Evolutionary conservation across 2,329 filamentous ascomycete genomes (phyloP).

Genomic region (Colletotrichum cereale): DNA sequence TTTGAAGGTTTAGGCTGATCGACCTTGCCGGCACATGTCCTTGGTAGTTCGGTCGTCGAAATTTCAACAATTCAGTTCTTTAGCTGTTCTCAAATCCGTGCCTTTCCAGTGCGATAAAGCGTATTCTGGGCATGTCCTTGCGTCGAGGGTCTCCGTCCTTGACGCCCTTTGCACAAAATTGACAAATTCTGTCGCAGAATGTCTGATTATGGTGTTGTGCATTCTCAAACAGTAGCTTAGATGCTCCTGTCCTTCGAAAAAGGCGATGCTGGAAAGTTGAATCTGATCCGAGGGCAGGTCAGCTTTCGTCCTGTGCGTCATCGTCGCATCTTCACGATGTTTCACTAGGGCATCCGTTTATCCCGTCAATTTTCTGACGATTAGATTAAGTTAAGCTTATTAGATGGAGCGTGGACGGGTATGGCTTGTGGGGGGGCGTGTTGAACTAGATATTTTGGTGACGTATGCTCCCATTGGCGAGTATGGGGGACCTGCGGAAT

Average conservation of each 20-base stretch:
- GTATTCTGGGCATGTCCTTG: too few relatives aligned
- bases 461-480: neutral
- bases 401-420: neutral
- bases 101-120: too few relatives aligned
- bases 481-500: too few relatives aligned
- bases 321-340: neutral
- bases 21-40: too few relatives aligned
- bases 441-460: neutral
- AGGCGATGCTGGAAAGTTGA: neutral
- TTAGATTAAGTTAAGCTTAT: neutral
- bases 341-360: neutral
- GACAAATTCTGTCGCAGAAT: too few relatives aligned
- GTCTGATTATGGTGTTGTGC: too few relatives aligned
- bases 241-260: neutral
- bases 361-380: neutral
- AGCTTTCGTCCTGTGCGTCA: neutral
- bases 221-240: neutral
- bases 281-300: neutral
- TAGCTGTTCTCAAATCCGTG: too few relatives aligned
- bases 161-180: too few relatives aligned
- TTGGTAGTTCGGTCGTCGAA: too few relatives aligned
- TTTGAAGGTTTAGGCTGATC: too few relatives aligned
- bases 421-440: neutral
- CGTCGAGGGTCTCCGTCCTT: too few relatives aligned
- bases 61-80: too few relatives aligned